phyloP scores from a whole-genome alignment of 2,329 filamentous ascomycete genomes.

The Exophiala mesophila region DNA sequence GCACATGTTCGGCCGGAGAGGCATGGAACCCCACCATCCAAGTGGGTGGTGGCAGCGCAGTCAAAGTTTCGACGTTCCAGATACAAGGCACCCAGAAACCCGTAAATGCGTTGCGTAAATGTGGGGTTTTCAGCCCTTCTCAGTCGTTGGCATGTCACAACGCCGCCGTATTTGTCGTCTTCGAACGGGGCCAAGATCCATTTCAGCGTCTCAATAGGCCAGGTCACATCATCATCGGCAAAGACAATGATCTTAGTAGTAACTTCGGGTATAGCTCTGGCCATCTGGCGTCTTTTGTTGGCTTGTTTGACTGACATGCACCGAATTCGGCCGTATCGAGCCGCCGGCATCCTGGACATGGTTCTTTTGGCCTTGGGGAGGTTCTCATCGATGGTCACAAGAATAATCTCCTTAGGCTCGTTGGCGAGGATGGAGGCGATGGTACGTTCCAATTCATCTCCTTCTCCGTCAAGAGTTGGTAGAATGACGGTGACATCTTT shows the following conservation, averaged over 20 bases:
- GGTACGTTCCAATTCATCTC: constrained; percentile 76
- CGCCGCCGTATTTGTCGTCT: constrained; percentile 73
- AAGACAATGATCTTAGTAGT: constrained; percentile 81
- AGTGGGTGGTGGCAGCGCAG: constrained; percentile 89
- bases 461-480: constrained; percentile 82
- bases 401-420: constrained; percentile 63
- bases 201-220: constrained; percentile 76
- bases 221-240: constrained; percentile 93
- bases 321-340: constrained; percentile 21
- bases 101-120: constrained; percentile 64
- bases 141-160: constrained; percentile 85
- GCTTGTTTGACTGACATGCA: constrained; percentile 65
- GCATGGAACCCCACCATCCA: constrained; percentile 93
- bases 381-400: constrained; percentile 84
- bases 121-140: constrained; percentile 61
- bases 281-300: constrained; percentile 93
- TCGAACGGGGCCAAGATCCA: constrained; percentile 95
- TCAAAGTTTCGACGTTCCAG: constrained; percentile 94
- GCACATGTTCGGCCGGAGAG: constrained; percentile 92
- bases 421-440: constrained; percentile 55
- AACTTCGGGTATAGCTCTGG: constrained; percentile 81
- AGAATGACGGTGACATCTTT: constrained; percentile 91
- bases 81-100: constrained; percentile 87
- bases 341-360: constrained; percentile 45
- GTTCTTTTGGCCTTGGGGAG: constrained; percentile 63